phyloP scores from a whole-genome alignment of 2,329 filamentous ascomycete species.

The Phaeophleospora eucalypticola region DNA sequence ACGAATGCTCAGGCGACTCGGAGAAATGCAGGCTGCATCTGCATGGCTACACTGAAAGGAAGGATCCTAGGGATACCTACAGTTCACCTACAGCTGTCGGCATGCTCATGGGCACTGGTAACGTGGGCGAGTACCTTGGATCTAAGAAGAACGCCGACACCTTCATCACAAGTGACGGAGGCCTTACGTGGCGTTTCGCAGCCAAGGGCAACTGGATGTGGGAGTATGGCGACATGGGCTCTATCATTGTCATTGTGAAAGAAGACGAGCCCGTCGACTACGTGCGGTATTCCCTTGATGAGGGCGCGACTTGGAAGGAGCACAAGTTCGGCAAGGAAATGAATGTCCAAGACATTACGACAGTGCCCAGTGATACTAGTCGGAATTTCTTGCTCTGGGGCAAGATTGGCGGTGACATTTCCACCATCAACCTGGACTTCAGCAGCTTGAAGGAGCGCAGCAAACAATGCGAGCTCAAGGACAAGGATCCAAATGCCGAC shows the following conservation, averaged over 20 bases:
- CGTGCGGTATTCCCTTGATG: constrained; percentile 73
- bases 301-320: constrained; percentile 73
- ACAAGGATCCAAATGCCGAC: constrained; percentile 54
- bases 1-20: constrained; percentile 55
- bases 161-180: constrained; percentile 88
- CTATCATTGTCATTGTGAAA: constrained; percentile 81
- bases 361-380: constrained; percentile 81
- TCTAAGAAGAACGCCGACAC: constrained; percentile 72
- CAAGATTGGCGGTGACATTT: constrained; percentile 55
- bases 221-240: constrained; percentile 94
- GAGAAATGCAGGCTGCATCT: constrained; percentile 81
- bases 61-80: constrained; percentile 77
- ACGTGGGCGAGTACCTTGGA: constrained; percentile 72
- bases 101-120: constrained; percentile 85
- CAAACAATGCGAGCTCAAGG: constrained; percentile 62
- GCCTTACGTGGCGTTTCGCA: constrained; percentile 77
- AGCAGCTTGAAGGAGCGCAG: constrained; percentile 66
- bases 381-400: constrained; percentile 92
- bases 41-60: constrained; percentile 90
- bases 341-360: constrained; percentile 74
- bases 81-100: constrained; percentile 85
- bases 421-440: constrained; percentile 80
- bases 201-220: constrained; percentile 87
- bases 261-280: constrained; percentile 63
- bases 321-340: constrained; percentile 71